Conservation (phyloP, 495 filamentous ascomycete species). For the Lentithecium fluviatile region DNA sequence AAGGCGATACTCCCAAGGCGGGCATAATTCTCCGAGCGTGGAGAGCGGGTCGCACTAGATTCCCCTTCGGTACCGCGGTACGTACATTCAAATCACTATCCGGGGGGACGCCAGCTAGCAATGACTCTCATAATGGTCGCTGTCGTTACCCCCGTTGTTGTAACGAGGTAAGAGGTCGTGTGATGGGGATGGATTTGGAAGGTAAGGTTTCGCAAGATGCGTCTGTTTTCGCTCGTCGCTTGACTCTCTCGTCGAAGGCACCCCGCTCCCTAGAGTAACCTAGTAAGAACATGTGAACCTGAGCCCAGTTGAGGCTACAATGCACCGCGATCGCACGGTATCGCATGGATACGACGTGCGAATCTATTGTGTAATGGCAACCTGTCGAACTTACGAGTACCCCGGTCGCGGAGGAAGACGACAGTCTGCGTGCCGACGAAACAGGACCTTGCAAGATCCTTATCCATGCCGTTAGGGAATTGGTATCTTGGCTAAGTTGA, state of each 20-base stretch:
- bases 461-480: constrained; percentile 11
- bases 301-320: too few species aligned
- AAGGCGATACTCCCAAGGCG: background rate
- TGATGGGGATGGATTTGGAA: too few species aligned
- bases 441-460: background rate
- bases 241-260: too few species aligned
- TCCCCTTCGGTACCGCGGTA: too few species aligned
- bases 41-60: constrained; percentile 2
- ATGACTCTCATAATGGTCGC: background rate
- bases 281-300: too few species aligned
- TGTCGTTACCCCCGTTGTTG: background rate
- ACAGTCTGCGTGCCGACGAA: constrained; percentile 1
- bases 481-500: background rate
- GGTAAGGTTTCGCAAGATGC: too few species aligned
- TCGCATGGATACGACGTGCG: too few species aligned
- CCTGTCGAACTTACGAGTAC: background rate
- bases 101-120: background rate
- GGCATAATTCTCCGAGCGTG: background rate
- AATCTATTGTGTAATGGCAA: background rate
- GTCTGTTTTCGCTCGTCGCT: too few species aligned
- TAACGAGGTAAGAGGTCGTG: too few species aligned
- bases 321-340: too few species aligned
- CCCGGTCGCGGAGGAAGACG: background rate
- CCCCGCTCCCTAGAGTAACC: too few species aligned
- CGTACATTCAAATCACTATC: background rate